Conservation (phyloP, 2,329 filamentous ascomycete species). For the Chrysosphaeria jannelii region DNA sequence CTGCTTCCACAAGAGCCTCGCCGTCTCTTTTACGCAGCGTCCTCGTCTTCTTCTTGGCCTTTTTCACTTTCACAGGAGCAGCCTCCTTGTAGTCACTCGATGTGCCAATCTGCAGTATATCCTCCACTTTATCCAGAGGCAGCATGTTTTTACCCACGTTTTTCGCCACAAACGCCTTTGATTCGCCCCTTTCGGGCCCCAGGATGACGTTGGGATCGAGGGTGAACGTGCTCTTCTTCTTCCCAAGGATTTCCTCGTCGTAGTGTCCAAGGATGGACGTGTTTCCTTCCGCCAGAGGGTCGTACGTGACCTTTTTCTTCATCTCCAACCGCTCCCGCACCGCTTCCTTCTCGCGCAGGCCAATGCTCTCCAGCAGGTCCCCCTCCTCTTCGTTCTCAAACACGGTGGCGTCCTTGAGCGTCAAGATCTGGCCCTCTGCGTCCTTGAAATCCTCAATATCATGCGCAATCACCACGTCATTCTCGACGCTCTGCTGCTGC, state of each 20-base stretch:
- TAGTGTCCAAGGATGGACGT: constrained; percentile 59
- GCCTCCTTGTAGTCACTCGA: constrained; percentile 70
- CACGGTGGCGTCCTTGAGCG: constrained; percentile 77
- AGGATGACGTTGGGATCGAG: constrained; percentile 48
- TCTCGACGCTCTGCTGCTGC: constrained; percentile 18
- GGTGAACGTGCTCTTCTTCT: constrained; percentile 68
- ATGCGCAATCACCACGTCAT: constrained; percentile 20
- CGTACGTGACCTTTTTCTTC: constrained; percentile 79
- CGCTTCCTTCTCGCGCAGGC: constrained; percentile 40
- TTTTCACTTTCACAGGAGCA: constrained; percentile 74
- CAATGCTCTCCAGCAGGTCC: constrained; percentile 61
- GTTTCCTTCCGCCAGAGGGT: constrained; percentile 36
- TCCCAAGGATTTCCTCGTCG: constrained; percentile 79
- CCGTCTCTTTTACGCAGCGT: too few species aligned
- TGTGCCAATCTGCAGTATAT: constrained; percentile 34
- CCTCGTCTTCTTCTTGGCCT: constrained; percentile 61
- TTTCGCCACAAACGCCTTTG: too few species aligned
- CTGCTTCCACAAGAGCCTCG: too few species aligned
- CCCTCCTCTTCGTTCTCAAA: constrained; percentile 60
- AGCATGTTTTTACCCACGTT: too few species aligned
- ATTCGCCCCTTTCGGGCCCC: constrained; percentile 22
- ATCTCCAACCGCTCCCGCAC: constrained; percentile 47
- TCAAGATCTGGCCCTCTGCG: constrained; percentile 64
- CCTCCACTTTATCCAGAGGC: too few species aligned
- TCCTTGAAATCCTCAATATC: too few species aligned